A percentile compares a stretch with the other conserved stretches of the same genome.
Evolutionary conservation across 306 rosid genomes (phyloP).

Genomic region (Rosa persica): DNA sequence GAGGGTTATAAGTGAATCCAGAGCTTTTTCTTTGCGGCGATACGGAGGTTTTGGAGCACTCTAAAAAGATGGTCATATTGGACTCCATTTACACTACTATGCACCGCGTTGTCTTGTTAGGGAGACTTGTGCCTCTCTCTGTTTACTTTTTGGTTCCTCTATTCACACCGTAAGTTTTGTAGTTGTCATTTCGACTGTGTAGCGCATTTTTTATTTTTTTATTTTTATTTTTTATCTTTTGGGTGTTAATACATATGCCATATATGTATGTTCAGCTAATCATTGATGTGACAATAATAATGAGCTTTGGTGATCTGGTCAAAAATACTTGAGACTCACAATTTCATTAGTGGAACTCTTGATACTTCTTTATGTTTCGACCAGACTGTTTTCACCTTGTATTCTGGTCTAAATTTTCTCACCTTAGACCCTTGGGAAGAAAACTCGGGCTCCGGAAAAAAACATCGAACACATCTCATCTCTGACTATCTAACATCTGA

Average conservation of each 20-base stretch:
- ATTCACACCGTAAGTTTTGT: not conserved
- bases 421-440: too few relatives aligned
- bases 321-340: not conserved
- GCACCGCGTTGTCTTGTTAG: not conserved
- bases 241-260: not conserved
- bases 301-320: not conserved
- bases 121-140: not conserved
- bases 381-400: too few relatives aligned
- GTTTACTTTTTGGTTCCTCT: not conserved
- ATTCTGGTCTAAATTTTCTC: too few relatives aligned
- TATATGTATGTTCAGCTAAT: not conserved
- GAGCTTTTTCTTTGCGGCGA: constrained; percentile 19
- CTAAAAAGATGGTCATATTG: not conserved
- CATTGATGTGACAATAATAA: not conserved
- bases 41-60: constrained; percentile 22
- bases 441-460: too few relatives aligned
- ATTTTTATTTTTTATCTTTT: not conserved
- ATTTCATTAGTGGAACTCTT: not conserved
- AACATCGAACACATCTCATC: too few relatives aligned
- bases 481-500: too few relatives aligned
- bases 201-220: not conserved
- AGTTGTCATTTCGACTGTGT: not conserved
- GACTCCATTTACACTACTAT: not conserved
- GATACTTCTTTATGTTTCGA: too few relatives aligned
- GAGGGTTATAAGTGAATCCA: not conserved